Evolutionary conservation across 768 basidiomycete genomes (phyloP).

Genomic region (Tylopilus vinaceipallidus): DNA sequence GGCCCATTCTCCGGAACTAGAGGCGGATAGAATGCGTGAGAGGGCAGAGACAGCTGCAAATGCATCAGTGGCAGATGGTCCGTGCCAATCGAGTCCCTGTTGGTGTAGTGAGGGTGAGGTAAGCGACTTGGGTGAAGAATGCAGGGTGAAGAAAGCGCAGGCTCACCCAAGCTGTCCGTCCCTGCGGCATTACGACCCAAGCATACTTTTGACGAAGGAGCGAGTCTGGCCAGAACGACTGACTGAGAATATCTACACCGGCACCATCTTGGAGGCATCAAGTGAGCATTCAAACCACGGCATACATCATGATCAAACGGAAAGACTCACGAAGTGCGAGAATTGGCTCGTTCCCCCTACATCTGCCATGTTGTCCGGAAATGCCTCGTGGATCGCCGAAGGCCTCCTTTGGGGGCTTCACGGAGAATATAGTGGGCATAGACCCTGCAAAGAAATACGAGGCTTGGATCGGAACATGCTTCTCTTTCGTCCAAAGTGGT

Average conservation of each 20-base stretch:
- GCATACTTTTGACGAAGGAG: conserved; percentile 55
- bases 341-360: conserved; percentile 44
- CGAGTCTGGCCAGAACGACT: conserved; percentile 60
- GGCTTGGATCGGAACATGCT: conserved; percentile 43
- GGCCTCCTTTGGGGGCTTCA: conserved; percentile 50
- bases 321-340: conserved; percentile 59
- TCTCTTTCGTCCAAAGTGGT: conserved; percentile 37
- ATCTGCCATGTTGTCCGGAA: neutral
- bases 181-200: conserved; percentile 84
- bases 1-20: conserved; percentile 35
- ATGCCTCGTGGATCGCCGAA: conserved; percentile 16
- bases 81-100: conserved; percentile 93
- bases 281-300: neutral
- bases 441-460: conserved; percentile 57
- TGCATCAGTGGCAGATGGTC: conserved; percentile 70
- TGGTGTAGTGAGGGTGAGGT: neutral
- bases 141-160: neutral
- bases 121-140: too few species aligned
- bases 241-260: conserved; percentile 65
- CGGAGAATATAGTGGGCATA: conserved; percentile 57
- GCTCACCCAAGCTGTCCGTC: conserved; percentile 77
- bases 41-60: conserved; percentile 64
- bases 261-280: conserved; percentile 66
- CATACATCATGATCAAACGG: neutral
- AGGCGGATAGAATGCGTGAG: conserved; percentile 39